Percentiles rank a stretch among this genome's conserved stretches.
Evolutionary conservation across 176 grass and related monocot genomes (phyloP).

Genomic region (Rhynchospora tenuis): DNA sequence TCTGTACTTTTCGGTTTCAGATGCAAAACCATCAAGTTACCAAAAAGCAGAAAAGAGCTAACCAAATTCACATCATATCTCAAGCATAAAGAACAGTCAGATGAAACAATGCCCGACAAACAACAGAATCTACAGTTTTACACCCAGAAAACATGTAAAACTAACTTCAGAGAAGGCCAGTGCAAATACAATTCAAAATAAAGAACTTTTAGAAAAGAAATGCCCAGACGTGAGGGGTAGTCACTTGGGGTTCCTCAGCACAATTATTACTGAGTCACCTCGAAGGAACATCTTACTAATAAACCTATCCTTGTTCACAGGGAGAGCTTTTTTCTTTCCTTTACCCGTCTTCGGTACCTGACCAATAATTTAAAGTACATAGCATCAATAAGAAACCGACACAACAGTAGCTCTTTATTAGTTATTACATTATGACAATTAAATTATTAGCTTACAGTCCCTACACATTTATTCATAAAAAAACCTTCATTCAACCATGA

Average conservation of each 20-base stretch:
- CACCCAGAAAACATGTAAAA: conserved; percentile 6
- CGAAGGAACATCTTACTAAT: conserved; percentile 98
- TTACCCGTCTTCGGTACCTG: conserved; percentile 90
- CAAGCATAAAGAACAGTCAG: background rate
- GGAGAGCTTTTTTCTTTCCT: conserved; percentile 98
- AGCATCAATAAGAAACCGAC: background rate
- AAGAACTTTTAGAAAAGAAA: background rate
- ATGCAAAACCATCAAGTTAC: background rate
- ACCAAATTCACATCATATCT: background rate
- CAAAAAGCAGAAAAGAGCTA: background rate
- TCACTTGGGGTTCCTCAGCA: conserved; percentile 85
- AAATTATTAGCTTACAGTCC: background rate
- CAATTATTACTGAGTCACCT: conserved; percentile 88
- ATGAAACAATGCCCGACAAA: background rate
- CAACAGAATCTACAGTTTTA: background rate
- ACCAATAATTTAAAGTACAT: conserved; percentile 2
- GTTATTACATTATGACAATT: background rate
- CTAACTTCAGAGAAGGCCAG: conserved; percentile 2
- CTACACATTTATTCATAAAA: background rate
- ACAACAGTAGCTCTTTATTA: background rate
- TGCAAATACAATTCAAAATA: background rate
- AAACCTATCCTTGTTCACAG: conserved; percentile 92
- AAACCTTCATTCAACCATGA: background rate
- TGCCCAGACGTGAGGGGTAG: background rate
- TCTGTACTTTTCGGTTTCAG: background rate